Evolutionary conservation across 2,329 filamentous ascomycete genomes (phyloP).

Genomic region (Cucurbitaria berberidis): DNA sequence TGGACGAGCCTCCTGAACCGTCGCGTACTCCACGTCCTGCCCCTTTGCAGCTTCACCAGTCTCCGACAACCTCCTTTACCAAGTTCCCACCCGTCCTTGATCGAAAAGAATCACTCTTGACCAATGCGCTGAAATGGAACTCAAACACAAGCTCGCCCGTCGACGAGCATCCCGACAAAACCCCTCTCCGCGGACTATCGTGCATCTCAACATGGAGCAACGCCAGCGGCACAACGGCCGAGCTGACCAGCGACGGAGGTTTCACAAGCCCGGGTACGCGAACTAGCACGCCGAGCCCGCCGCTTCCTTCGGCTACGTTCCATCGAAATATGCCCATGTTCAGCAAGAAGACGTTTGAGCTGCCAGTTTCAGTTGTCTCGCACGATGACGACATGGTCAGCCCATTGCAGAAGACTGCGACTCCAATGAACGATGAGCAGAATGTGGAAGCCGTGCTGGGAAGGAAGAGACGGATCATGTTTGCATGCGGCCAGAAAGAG

Average conservation of each 20-base stretch:
- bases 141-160: conserved; percentile 49
- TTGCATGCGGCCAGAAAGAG: conserved; percentile 73
- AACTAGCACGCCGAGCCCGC: conserved; percentile 86
- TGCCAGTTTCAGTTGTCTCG: conserved; percentile 46
- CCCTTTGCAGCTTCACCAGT: conserved; percentile 47
- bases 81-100: conserved; percentile 58
- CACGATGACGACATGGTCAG: conserved; percentile 45
- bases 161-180: conserved; percentile 51
- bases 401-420: conserved; percentile 29
- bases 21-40: conserved; percentile 55
- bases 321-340: conserved; percentile 45
- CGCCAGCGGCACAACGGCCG: conserved; percentile 81
- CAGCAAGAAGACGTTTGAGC: conserved; percentile 48
- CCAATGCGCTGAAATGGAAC: conserved; percentile 72
- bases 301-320: conserved; percentile 65
- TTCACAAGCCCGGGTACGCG: conserved; percentile 83
- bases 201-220: conserved; percentile 77
- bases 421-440: conserved; percentile 56
- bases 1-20: conserved; percentile 88
- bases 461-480: conserved; percentile 89
- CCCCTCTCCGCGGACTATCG: conserved; percentile 52
- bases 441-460: conserved; percentile 68
- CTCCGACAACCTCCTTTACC: conserved; percentile 50
- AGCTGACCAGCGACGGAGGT: conserved; percentile 93
- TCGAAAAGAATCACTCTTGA: conserved; percentile 81